A percentile compares a stretch with the other conserved stretches of the same genome.
Evolutionary conservation across 2,329 filamentous ascomycete species (phyloP).

Genomic region (Colletotrichum costaricense): DNA sequence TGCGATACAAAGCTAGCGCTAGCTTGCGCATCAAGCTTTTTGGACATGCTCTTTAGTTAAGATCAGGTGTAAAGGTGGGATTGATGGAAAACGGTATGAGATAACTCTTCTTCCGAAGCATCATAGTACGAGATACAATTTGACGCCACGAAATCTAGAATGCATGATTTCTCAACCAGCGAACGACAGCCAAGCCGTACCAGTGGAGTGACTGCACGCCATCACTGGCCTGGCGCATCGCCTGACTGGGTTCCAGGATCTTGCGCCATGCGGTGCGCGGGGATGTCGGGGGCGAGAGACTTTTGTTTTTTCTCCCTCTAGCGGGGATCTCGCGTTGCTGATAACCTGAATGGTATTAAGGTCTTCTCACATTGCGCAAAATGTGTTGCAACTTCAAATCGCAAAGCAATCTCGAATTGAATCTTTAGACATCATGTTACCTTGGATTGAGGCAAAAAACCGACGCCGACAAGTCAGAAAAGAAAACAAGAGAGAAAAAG

Average conservation of each 20-base stretch:
- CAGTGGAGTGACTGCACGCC: conserved; percentile 20
- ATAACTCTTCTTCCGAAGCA: background rate
- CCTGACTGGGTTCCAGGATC: conserved; percentile 17
- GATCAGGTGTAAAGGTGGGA: background rate
- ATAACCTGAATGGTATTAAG: background rate
- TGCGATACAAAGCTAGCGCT: background rate
- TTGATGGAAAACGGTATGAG: background rate
- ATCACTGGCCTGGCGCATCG: background rate
- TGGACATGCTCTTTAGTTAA: background rate
- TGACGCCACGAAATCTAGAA: conserved; percentile 8
- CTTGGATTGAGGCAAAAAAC: too few relatives aligned
- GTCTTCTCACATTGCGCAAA: background rate
- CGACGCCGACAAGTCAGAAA: too few relatives aligned
- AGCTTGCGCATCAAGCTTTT: background rate
- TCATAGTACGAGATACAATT: background rate
- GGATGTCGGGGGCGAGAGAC: conserved; percentile 33
- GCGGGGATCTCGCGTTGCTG: too few relatives aligned
- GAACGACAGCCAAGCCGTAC: conserved; percentile 7
- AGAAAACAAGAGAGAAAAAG: too few relatives aligned
- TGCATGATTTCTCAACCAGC: background rate
- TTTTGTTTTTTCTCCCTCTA: background rate
- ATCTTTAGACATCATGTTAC: too few relatives aligned
- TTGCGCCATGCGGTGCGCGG: conserved; percentile 7
- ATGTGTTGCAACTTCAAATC: too few relatives aligned
- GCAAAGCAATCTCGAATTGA: too few relatives aligned